Evolutionary conservation across 148 eudicot genomes (phyloP).

Genomic region (Camellia sinensis): DNA sequence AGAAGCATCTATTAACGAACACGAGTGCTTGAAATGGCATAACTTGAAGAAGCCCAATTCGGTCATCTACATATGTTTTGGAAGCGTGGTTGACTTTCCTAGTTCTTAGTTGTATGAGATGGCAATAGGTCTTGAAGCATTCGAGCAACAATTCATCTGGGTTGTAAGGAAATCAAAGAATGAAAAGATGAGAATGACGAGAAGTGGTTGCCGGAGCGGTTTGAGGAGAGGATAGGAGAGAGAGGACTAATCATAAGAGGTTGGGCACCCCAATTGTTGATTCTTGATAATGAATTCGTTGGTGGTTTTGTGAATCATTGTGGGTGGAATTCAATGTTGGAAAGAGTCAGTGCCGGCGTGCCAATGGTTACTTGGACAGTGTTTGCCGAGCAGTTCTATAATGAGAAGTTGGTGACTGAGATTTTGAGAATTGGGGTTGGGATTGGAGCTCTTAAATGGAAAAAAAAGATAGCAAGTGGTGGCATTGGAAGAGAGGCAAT

Average conservation of each 20-base stretch:
- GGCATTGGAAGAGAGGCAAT: constrained; percentile 21
- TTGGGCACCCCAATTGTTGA: constrained; percentile 38
- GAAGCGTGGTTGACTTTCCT: constrained; percentile 28
- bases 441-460: constrained; percentile 34
- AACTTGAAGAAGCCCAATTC: constrained; percentile 47
- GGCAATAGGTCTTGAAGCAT: constrained; percentile 51
- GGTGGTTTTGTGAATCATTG: constrained; percentile 41
- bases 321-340: constrained; percentile 41
- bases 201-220: constrained; percentile 38
- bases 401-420: constrained; percentile 37
- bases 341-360: constrained; percentile 26
- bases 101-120: constrained; percentile 39
- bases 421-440: constrained; percentile 33
- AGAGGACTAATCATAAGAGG: constrained; percentile 32
- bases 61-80: constrained; percentile 54
- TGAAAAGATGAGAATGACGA: not conserved
- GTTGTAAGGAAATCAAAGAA: constrained; percentile 34
- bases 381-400: constrained; percentile 35
- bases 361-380: constrained; percentile 41
- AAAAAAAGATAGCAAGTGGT: not conserved
- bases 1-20: constrained; percentile 31
- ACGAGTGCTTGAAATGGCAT: constrained; percentile 58
- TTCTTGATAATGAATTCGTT: constrained; percentile 24
- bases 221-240: constrained; percentile 23
- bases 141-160: constrained; percentile 53